Base-by-base conservation (phyloP, 177 flowering plant species). In the Vitis hybrid region DNA sequence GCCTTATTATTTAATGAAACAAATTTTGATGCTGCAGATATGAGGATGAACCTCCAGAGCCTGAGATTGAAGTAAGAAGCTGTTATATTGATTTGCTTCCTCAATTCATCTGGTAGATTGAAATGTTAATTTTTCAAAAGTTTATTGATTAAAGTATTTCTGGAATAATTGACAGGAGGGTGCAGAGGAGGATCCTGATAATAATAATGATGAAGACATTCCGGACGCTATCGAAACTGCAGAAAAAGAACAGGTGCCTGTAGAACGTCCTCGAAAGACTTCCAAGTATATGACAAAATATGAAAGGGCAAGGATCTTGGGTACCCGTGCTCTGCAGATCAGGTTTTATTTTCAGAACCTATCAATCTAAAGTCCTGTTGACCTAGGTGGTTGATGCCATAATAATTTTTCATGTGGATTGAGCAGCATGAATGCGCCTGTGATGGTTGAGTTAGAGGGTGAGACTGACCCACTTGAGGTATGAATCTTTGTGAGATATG, bases 401-500 rank as follows among this genome's bases (percentile, higher is more conserved):
- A 59, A 65, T 23, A n/a, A 40, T 26, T 26, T 63, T 59, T 14
- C n/a, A 13, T 51, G 48, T 63, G 75, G 57, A 19, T 56, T 73
- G 74, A 21, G 63, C 94, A 90, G 97, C 79, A 94, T 92, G 98
- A 94, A 94, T 79, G 98, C 98, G 1, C 98, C 97, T 48, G 98
- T 94, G 67, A 94, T 94, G 97, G 98, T 87, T 70, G 98, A 94
- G 84, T 76, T 92, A 84, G 94, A 94, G 78, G 98, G 98, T 17
- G 98, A 94, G 70, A 94, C 98, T 52, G 98, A 94, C 62, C 98
- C 98, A 3, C 88, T 94, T 61, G 98, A 93, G 97, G 98, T 93
- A 78, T 75, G 77, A 59, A 18, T 60, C 30, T 26, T 26, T 26
- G 30, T 26, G 30, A 26, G 30, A 4, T 26, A 26, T 26, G 30